These are phyloP conservation scores for Bolboschoenoplectus hybrid DNA, from an alignment of 202 grass and related monocot species.

Conservation along the genomic window DNA sequence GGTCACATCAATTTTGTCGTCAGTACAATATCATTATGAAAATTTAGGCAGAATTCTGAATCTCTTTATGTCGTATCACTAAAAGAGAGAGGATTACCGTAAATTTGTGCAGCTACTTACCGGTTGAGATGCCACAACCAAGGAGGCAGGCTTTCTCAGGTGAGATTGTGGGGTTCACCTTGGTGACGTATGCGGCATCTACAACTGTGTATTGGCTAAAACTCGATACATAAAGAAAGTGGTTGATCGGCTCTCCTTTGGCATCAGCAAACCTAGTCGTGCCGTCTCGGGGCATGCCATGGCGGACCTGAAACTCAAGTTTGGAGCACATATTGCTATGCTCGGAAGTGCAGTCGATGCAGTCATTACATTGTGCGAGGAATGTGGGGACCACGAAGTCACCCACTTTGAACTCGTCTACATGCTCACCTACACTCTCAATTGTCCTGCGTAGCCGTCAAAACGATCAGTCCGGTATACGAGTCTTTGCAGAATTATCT, in stretches of 20 bases:
- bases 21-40: background rate
- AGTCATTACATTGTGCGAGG: constrained; percentile 58
- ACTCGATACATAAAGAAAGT: constrained; percentile 51
- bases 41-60: background rate
- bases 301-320: constrained; percentile 34
- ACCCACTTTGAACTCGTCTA: constrained; percentile 52
- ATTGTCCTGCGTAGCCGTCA: constrained; percentile 43
- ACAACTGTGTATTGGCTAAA: constrained; percentile 76
- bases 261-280: constrained; percentile 56
- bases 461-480: background rate
- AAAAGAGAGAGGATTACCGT: background rate
- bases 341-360: constrained; percentile 53
- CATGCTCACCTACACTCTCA: constrained; percentile 70
- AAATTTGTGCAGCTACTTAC: constrained; percentile 41
- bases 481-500: background rate
- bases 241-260: constrained; percentile 48
- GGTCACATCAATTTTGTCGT: background rate
- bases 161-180: constrained; percentile 29
- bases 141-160: constrained; percentile 67
- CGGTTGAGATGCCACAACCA: constrained; percentile 64
- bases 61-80: background rate
- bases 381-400: constrained; percentile 69
- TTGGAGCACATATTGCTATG: constrained; percentile 53
- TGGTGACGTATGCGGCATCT: constrained; percentile 54
- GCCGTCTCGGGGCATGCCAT: constrained; percentile 66